Evolutionary conservation across 2,329 filamentous ascomycete genomes (phyloP).

Genomic region (Monilinia fructigena): DNA sequence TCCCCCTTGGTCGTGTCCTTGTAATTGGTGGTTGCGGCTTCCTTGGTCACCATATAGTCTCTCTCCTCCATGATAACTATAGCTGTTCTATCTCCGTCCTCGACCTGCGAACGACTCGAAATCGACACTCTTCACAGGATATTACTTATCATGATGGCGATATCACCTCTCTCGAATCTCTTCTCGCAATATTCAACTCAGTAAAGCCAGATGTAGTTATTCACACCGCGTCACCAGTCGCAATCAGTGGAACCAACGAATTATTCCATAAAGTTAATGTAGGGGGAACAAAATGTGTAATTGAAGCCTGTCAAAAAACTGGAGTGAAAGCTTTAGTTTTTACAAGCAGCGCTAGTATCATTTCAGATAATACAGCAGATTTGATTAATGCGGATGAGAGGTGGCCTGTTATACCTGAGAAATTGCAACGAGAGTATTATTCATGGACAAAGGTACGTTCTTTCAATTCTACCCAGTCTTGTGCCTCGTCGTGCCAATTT

Average conservation of each 20-base stretch:
- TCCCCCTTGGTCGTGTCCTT: conserved; percentile 64
- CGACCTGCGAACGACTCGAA: conserved; percentile 69
- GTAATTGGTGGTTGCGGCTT: conserved; percentile 84
- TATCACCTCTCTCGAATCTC: conserved; percentile 65
- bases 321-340: conserved; percentile 83
- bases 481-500: not conserved
- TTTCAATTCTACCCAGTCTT: not conserved
- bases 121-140: conserved; percentile 52
- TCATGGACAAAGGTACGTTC: conserved; percentile 70
- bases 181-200: conserved; percentile 62
- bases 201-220: conserved; percentile 79
- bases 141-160: conserved; percentile 73
- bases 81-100: conserved; percentile 63
- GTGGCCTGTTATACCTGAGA: conserved; percentile 72
- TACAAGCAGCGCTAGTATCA: conserved; percentile 83
- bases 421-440: conserved; percentile 75
- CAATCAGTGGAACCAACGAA: conserved; percentile 53
- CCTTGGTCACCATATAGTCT: conserved; percentile 78
- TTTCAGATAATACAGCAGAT: conserved; percentile 78
- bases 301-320: conserved; percentile 68
- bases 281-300: conserved; percentile 74
- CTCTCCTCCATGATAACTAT: conserved; percentile 61
- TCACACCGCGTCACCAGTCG: conserved; percentile 78
- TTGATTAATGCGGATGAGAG: conserved; percentile 82
- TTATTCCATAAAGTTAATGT: conserved; percentile 83